These are phyloP conservation scores for Daldinia sp. DNA, from an alignment of 2,329 filamentous ascomycete genomes.

Conservation along the genomic window DNA sequence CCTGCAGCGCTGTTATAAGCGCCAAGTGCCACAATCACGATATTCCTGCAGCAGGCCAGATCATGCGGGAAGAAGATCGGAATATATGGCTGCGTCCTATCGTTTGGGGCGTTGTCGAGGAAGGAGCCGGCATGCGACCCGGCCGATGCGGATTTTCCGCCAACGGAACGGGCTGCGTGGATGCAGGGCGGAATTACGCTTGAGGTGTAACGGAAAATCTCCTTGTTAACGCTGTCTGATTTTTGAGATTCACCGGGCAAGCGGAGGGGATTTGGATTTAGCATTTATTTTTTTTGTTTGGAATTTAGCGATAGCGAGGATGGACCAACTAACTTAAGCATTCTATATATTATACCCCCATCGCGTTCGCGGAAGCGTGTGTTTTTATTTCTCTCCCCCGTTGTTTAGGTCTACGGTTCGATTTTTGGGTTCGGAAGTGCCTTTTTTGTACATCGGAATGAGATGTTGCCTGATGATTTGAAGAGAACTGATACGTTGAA, in stretches of 20 bases:
- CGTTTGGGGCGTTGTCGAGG: conserved; percentile 61
- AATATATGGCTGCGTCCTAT: conserved; percentile 55
- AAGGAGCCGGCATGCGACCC: conserved; percentile 54
- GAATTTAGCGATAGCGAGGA: conserved; percentile 14
- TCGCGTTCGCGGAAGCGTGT: conserved; percentile 17
- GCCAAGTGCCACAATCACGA: conserved; percentile 59
- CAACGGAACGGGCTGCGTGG: conserved; percentile 52
- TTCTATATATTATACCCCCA: conserved; percentile 17
- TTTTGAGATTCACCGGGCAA: background rate
- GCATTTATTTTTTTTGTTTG: background rate
- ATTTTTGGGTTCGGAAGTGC: conserved; percentile 1
- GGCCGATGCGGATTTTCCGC: conserved; percentile 61
- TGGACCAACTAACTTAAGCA: conserved; percentile 3
- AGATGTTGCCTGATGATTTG: conserved; percentile 3
- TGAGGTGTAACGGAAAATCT: conserved; percentile 11
- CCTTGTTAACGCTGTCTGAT: conserved; percentile 2
- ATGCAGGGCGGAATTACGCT: conserved; percentile 56
- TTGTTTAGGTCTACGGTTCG: conserved; percentile 6
- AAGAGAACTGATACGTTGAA: conserved; percentile 2
- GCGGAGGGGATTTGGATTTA: background rate
- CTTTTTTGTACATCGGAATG: background rate
- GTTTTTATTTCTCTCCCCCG: background rate
- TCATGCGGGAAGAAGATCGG: conserved; percentile 41
- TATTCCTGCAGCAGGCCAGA: conserved; percentile 5
- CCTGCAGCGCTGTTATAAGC: conserved; percentile 65